These are phyloP conservation scores for Fusarium temperatum DNA, from an alignment of 2,329 filamentous ascomycete species.

Conservation along the genomic window DNA sequence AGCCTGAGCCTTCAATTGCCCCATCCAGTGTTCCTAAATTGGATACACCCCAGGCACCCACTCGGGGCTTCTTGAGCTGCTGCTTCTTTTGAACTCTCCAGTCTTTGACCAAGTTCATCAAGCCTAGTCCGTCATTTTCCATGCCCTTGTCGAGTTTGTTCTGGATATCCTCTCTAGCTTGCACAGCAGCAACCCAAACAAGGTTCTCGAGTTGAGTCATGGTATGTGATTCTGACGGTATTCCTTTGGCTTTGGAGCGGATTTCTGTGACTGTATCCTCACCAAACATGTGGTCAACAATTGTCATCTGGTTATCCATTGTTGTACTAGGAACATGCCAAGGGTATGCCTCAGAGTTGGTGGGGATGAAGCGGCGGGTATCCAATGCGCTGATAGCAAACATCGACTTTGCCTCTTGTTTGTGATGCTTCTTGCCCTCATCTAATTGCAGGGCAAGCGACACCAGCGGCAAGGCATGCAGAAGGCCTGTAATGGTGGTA, in stretches of 20 bases:
- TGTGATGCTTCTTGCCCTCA: slow-evolving; percentile 7
- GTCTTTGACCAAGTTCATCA: slow-evolving; percentile 41
- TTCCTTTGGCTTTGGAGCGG: slow-evolving; percentile 25
- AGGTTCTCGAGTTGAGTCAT: slow-evolving; percentile 24
- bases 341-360: slow-evolving; percentile 8
- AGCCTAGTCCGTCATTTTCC: slow-evolving; percentile 35
- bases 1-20: slow-evolving; percentile 3
- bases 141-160: slow-evolving; percentile 26
- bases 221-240: slow-evolving; percentile 10
- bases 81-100: slow-evolving; percentile 31
- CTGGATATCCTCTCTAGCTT: slow-evolving; percentile 24
- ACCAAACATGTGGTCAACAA: slow-evolving; percentile 22
- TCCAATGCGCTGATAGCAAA: slow-evolving; percentile 31
- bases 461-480: slow-evolving; percentile 38
- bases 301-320: slow-evolving; percentile 30
- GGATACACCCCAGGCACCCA: slow-evolving; percentile 35
- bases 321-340: slow-evolving; percentile 30
- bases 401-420: slow-evolving; percentile 22
- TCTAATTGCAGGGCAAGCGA: slow-evolving; percentile 34
- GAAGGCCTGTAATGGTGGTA: slow-evolving; percentile 44
- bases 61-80: slow-evolving; percentile 36
- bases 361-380: slow-evolving; percentile 28
- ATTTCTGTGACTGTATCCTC: slow-evolving; percentile 14
- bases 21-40: slow-evolving; percentile 44
- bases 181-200: slow-evolving; percentile 19